Conservation (phyloP, 1,284 basidiomycete species). For the Chondrostereum purpureum region DNA sequence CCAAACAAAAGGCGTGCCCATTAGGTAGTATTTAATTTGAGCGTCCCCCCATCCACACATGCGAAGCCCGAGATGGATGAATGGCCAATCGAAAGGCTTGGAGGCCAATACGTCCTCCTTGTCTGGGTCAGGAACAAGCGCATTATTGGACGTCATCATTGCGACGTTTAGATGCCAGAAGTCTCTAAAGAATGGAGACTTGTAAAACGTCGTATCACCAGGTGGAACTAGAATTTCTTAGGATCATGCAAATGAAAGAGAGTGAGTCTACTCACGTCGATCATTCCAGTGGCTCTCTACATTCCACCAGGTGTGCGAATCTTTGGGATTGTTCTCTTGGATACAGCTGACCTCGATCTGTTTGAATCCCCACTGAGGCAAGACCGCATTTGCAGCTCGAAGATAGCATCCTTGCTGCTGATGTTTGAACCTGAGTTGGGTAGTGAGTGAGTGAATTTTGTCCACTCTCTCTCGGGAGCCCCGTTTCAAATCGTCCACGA, state of each 20-base stretch:
- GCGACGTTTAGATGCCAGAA: conserved; percentile 99
- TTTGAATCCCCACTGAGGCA: conserved; percentile 99
- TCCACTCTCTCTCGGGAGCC: conserved; percentile 34
- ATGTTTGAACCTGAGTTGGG: conserved; percentile 83
- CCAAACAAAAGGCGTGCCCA: conserved; percentile 92
- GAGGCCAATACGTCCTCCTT: conserved; percentile 97
- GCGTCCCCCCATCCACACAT: conserved; percentile 97
- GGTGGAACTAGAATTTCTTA: conserved; percentile 56
- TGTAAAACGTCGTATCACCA: conserved; percentile 79
- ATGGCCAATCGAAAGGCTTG: conserved; percentile 90
- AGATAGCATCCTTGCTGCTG: conserved; percentile 80
- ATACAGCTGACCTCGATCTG: conserved; percentile 95
- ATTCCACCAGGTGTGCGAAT: conserved; percentile 95
- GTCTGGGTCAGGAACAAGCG: conserved; percentile 93
- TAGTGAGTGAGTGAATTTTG: conserved; percentile 85
- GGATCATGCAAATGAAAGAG: conserved; percentile 2
- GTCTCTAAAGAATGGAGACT: conserved; percentile 90
- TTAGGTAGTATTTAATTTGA: conserved; percentile 89
- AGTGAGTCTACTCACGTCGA: conserved; percentile 52
- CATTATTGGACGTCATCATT: conserved; percentile 99
- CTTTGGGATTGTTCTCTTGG: conserved; percentile 79
- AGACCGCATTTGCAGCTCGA: conserved; percentile 79
- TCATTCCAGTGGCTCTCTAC: conserved; percentile 97
- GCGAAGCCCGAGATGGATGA: conserved; percentile 79
- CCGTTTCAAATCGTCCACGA: conserved; percentile 83